Evolutionary conservation across 192 early-diverging fungal species (phyloP), one percentile per base, ranked within the genome.

Genomic region (Coemansia sp.): DNA sequence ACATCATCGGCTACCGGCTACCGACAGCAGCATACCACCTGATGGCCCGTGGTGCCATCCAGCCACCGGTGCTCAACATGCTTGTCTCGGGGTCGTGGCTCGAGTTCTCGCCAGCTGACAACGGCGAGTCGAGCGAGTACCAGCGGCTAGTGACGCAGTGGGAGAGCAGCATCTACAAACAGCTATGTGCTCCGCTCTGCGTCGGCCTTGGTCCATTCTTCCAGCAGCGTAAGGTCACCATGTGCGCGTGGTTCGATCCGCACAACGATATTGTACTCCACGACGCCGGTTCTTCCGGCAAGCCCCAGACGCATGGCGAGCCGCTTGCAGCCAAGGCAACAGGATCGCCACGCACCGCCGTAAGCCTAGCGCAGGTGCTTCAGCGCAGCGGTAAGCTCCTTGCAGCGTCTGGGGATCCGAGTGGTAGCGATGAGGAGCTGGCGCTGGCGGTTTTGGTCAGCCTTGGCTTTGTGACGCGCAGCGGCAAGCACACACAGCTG

Each of bases 61-160:
- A 85, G 9, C 86, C 88, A 48, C 86, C 84, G 37, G 77, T 85
- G 46, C 71, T 91, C 69, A 90, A 87, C 62, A 86, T 84, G 34
- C 70, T 93, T 4, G 85, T 86, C 8, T 87, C 84, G 2, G 89
- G 90, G 6, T 69, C 85, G 21, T 81, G 87, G 64, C 84, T 85
- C 18, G 92, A 92, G 70, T 88, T 81, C 25, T 71, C 91, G 43
- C 92, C 92, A 8, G 63, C 90, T 4, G 89, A 90, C 76, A 92
- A 91, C 68, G 92, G 92, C n/a, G 92, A 93, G 77, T 87, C 90
- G 1, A 59, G 57, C 39, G 91, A 93, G 77, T 92, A 92, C 75
- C 86, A 72, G 62, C 77, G 75, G 13, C 85, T 92, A 37, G 74
- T 91, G 46, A 79, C 79, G 3, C 83, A 86, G 33, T 70, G 90